Base-by-base conservation (phyloP, 257 asterid genomes). In the Gentiana macrophylla region DNA sequence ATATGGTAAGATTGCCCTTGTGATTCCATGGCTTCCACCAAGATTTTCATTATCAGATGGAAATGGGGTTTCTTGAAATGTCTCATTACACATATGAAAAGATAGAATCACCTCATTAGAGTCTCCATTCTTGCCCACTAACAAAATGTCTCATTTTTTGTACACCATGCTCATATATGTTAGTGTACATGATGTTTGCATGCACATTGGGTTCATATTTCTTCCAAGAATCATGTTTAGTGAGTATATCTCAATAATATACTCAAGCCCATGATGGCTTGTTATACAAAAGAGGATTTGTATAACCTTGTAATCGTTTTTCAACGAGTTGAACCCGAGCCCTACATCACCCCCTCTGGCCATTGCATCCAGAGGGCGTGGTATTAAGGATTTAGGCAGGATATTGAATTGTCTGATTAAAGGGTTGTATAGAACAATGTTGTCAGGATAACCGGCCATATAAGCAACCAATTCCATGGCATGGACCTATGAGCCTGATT, bases 61-160 rank as follows among this genome's bases (percentile, higher is more conserved):
- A 38, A 38, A 38, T 38, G 44, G 44, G 44, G 44, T 38, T 6
- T 38, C 44, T 3, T 38, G 44, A 38, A 38, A 38, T 3, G 44
- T 38, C 4, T 3, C 44, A 38, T 6, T 38, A 2, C 54, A 52
- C 79, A 72, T 60, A 49, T 76, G 62, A 8, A 81, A 76, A 3
- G 78, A 76, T 35, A 79, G 81, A 44, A 79, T 79, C 60, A 79
- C 71, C 69, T 81, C 86, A 3, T n/a, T n/a, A 65, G 53, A 6
- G 46, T 45, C 8, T 35, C 60, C 45, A 76, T 80, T 52, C 63
- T 80, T 7, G 89, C 94, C 83, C 83, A 79, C 89, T 89, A 84
- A 15, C 94, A 80, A 60, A 78, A 80, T 0, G 9, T 72, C 50
- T 67, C 69, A 32, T n/a, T 72, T 74, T 53, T 61, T 79, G 68